These are phyloP conservation scores for Suillus occidentalis DNA, from an alignment of 768 basidiomycete genomes.

Conservation along the genomic window DNA sequence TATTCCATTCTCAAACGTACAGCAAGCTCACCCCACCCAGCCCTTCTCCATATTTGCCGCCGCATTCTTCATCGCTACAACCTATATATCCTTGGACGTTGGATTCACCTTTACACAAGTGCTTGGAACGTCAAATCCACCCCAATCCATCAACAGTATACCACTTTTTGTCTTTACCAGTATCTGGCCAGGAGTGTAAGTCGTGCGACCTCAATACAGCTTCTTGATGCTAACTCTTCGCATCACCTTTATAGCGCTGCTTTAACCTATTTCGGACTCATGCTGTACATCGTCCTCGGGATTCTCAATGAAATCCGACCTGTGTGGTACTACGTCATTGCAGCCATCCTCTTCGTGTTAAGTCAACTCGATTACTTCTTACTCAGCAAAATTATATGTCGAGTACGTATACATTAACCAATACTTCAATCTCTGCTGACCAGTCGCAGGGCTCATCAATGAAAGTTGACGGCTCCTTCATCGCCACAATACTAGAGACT, in stretches of 20 bases:
- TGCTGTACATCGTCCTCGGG: slow-evolving; percentile 76
- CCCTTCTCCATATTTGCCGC: slow-evolving; percentile 59
- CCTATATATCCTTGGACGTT: slow-evolving; percentile 85
- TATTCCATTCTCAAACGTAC: neutral
- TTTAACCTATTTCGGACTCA: slow-evolving; percentile 68
- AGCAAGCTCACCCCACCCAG: slow-evolving; percentile 33
- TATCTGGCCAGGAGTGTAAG: slow-evolving; percentile 78
- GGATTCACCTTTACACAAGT: slow-evolving; percentile 63
- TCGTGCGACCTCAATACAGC: slow-evolving; percentile 16
- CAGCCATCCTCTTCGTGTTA: slow-evolving; percentile 76
- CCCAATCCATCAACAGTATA: slow-evolving; percentile 56
- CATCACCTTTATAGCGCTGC: slow-evolving; percentile 46
- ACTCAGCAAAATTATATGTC: slow-evolving; percentile 74
- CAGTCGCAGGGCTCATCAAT: slow-evolving; percentile 50
- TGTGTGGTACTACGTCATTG: slow-evolving; percentile 72
- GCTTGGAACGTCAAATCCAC: slow-evolving; percentile 61
- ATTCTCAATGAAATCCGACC: slow-evolving; percentile 80
- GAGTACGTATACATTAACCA: slow-evolving; percentile 36
- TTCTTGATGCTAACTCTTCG: slow-evolving; percentile 5
- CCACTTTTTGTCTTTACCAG: slow-evolving; percentile 80
- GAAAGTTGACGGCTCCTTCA: slow-evolving; percentile 84
- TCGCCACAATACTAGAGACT: slow-evolving; percentile 84
- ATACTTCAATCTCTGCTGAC: slow-evolving; percentile 26
- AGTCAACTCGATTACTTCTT: slow-evolving; percentile 84
- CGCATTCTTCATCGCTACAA: slow-evolving; percentile 67